Evolutionary conservation across 805 yeast species (phyloP).

Genomic region (Starmerella powellii): DNA sequence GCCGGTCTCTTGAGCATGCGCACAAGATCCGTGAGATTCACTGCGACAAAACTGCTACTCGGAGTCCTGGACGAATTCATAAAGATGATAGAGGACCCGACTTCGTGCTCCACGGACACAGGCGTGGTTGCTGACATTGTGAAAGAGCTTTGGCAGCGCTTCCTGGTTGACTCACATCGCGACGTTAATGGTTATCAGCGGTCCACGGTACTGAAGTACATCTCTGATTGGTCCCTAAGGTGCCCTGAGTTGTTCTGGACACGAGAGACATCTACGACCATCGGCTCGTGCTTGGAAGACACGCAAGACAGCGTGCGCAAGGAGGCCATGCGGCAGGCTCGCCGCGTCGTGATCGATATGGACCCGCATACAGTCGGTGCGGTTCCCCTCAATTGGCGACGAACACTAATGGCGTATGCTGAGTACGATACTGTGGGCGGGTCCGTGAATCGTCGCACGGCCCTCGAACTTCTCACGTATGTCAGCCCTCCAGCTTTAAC

Average conservation of each 20-base stretch:
- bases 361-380: neutral
- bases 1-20: neutral
- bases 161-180: neutral
- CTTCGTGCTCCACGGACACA: neutral
- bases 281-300: neutral
- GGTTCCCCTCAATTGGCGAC: neutral
- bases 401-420: neutral
- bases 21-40: neutral
- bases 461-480: too few relatives aligned
- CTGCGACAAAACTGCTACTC: neutral
- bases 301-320: neutral
- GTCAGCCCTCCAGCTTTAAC: too few relatives aligned
- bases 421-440: neutral
- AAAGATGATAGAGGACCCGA: neutral
- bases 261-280: neutral
- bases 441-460: neutral
- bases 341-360: neutral
- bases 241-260: conserved; percentile 1
- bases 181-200: neutral
- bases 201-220: neutral
- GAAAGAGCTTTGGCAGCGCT: neutral
- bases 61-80: neutral
- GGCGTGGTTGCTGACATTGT: neutral
- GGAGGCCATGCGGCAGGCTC: neutral
- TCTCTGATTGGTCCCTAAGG: neutral